Evolutionary conservation across 148 eudicot genomes (phyloP).

Genomic region (Simmondsia chinensis): DNA sequence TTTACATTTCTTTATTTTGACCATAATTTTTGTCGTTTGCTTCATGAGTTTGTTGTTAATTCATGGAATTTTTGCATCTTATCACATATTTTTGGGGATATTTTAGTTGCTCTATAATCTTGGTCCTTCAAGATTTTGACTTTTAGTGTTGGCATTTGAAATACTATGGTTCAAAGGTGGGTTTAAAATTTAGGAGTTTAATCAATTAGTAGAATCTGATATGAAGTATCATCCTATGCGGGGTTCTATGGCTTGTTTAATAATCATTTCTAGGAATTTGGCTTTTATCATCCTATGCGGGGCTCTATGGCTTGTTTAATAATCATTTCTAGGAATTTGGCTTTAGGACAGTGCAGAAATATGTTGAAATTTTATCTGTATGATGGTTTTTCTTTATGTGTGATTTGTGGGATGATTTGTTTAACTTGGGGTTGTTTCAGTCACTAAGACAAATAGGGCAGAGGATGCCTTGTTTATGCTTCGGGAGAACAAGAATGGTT

Average conservation of each 20-base stretch:
- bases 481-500: conserved; percentile 63
- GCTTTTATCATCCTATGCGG: too few relatives aligned
- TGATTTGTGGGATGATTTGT: conserved; percentile 2
- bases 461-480: conserved; percentile 54
- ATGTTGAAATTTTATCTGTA: background rate
- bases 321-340: too few relatives aligned
- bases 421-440: conserved; percentile 27
- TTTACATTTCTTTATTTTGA: background rate
- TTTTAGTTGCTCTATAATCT: conserved; percentile 8
- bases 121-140: conserved; percentile 6
- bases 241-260: too few relatives aligned
- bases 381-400: background rate
- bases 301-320: too few relatives aligned
- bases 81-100: background rate
- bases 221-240: too few relatives aligned
- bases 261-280: too few relatives aligned
- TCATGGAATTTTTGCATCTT: too few relatives aligned
- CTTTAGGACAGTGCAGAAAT: too few relatives aligned
- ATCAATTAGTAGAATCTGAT: too few relatives aligned
- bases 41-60: too few relatives aligned
- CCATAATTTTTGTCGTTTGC: background rate
- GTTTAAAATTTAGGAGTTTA: too few relatives aligned
- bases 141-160: conserved; percentile 3
- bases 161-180: background rate
- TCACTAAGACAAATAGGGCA: conserved; percentile 76